A percentile compares a stretch with the other conserved stretches of the same genome.
These are phyloP conservation scores for Lachancea nothofagi DNA, from an alignment of 805 yeast species.

Conservation along the genomic window DNA sequence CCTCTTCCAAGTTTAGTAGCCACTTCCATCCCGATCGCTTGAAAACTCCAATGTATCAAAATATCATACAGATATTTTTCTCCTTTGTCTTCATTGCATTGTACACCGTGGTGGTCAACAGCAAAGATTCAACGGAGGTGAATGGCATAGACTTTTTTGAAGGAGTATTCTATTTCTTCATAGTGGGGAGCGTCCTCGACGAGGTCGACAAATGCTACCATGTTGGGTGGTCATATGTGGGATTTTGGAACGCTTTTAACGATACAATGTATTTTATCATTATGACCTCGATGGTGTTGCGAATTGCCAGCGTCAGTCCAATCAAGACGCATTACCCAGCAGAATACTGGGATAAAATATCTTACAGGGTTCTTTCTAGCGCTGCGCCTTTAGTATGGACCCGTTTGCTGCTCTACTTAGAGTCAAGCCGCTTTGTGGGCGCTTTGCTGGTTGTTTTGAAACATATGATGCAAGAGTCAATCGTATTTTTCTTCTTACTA, in stretches of 20 bases:
- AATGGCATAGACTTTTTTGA: conserved; percentile 45
- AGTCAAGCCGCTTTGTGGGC: conserved; percentile 77
- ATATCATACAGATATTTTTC: conserved; percentile 60
- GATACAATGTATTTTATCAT: conserved; percentile 60
- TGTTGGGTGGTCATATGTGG: conserved; percentile 64
- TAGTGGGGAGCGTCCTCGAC: conserved; percentile 60
- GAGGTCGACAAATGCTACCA: conserved; percentile 69
- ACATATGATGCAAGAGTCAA: conserved; percentile 80
- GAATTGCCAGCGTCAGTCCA: conserved; percentile 39
- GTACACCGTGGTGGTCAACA: conserved; percentile 59
- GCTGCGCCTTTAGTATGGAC: conserved; percentile 88
- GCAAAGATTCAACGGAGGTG: conserved; percentile 38
- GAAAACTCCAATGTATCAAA: conserved; percentile 81
- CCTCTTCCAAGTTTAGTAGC: conserved; percentile 45
- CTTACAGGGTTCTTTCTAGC: conserved; percentile 67
- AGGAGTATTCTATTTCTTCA: conserved; percentile 53
- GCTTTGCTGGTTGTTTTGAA: conserved; percentile 82
- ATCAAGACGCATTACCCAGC: conserved; percentile 20
- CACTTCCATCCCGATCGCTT: conserved; percentile 82
- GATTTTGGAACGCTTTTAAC: conserved; percentile 77
- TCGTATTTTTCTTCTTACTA: conserved; percentile 73
- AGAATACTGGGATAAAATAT: conserved; percentile 44
- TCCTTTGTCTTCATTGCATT: conserved; percentile 57
- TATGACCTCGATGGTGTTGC: conserved; percentile 45
- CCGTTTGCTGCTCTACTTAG: conserved; percentile 67